Evolutionary conservation across 1,284 basidiomycete species (phyloP), one percentile per base, ranked within the genome.

Genomic region (Ustilago crameri): DNA sequence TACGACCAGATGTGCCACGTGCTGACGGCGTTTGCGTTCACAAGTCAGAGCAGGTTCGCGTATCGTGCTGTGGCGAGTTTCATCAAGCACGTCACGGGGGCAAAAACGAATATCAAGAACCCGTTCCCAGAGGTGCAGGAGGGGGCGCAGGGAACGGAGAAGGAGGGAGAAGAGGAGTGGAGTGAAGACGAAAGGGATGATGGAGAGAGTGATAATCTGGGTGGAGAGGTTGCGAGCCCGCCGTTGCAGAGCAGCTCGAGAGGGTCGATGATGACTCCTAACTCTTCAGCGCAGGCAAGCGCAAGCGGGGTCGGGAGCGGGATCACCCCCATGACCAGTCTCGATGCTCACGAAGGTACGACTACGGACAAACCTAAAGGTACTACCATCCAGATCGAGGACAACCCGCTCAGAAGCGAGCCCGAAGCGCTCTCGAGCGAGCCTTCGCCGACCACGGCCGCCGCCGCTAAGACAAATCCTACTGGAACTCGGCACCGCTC

Each of bases 1-100:
- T 83, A 75, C 56, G 79, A 82, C 49, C 86, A 85, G 23, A 85
- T 85, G 45, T 87, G 86, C 65, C 87, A 88, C 78, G 85, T 85
- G 40, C 70, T 86, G 8, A 83, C 85, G 5, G 71, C 85, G 27
- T 85, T 86, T 63, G 81, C 84, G 0, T 85, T 84, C 51, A 84
- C 84, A 2, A 80, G 77, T 15, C 82, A 84, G 27, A 84, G 84
- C 24, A 78, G 81, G 51, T 85, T 83, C 59, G 84, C 79, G 37
- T 85, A 82, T 66, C 67, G 85, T 2, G 82, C 75, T 1, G 79
- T 85, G 47, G 83, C 80, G 1, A 81, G 68, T 23, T 85, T 84
- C 51, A 73, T 79, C 47, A 83, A 83, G 65, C 77, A 77, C 45
- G 82, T 84, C 12, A 84, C 83, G 7, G 75, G 74, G 3, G 81